Evolutionary conservation across 2,329 filamentous ascomycete genomes (phyloP), one percentile per base, ranked within the genome.

Genomic region (Teratosphaeria pseudoeucalypti): DNA sequence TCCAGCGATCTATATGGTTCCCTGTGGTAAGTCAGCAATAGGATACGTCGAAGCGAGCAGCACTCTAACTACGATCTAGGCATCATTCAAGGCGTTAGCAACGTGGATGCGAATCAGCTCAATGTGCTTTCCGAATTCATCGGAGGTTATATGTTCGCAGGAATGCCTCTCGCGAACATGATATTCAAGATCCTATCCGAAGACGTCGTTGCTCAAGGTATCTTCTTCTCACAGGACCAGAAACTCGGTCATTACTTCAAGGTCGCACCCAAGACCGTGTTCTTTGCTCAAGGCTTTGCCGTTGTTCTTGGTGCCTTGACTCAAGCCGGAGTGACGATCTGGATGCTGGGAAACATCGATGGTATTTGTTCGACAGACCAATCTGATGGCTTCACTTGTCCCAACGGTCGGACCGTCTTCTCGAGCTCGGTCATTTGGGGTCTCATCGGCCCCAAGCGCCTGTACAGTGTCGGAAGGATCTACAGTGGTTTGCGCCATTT

Each of bases 1-100:
- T 58, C 90, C 89, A 62, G 85, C 86, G 23, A 74, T 92, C 58
- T 87, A 95, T 62, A 95, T 95, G 76, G 90, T 95, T 61, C 90
- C 90, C 11, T 92, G 94, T 64, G 90, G 90, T 62, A 94, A 95
- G 70, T 43, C 34, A 23, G 16, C 9, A 49, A 49, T 10, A 23
- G n/a, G 2, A 19, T 19, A 23, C 3, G 5, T 19, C 5, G 5
- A 6, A 19, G 43, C 19, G 55, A 39, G 10, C 43, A 5, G 9
- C 10, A 7, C 43, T 49, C n/a, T 39, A 2, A 26, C 19, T 7
- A 43, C 19, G 14, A 52, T 7, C 39, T 32, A 49, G 43, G 23
- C 56, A 32, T 26, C 26, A 88, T 95, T 68, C 95, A 94, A 88
- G 90, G 90, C 16, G 90, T 95, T 65, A 95, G 90, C 10, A 71